Evolutionary conservation across 2,329 filamentous ascomycete genomes (phyloP), one percentile per base, ranked within the genome.

Genomic region (Pseudophaeomoniella oleicola): DNA sequence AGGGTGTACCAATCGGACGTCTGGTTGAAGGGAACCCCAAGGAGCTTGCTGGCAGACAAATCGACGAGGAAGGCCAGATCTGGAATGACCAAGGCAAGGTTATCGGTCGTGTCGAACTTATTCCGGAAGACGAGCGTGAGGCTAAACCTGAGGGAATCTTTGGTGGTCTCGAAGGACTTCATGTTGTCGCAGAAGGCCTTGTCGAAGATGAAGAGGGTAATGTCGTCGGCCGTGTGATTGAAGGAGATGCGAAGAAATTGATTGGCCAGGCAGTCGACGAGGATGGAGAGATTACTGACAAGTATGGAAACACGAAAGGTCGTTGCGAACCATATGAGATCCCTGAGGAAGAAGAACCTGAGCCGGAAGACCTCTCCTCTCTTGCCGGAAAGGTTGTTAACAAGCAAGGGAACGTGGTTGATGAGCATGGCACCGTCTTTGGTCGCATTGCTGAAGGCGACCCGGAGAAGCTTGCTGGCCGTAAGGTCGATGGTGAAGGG

Each of bases 221-320:
- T 43, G 67, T 81, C 16, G 81, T 90, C 34, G 84, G 84, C 15
- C 67, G 78, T 30, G 68, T 88, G 29, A 64, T 71, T 3, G 72
- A 75, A 33, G 84, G 83, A 2, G 80, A 92, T 37, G 55, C 69
- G 22, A 85, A 84, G 67, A 63, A 67, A 36, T 69, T 92, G 1
- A 72, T 78, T 27, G 84, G 84, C 12, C 78, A 82, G 33, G 50
- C 66, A 5, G 83, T 90, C 13, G 84, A 90, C 39, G 78, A 84
- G 42, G 83, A 92, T 44, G 84, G 84, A 27, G 83, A 90, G 39
- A 75, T 92, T 19, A 66, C 81, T 38, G 84, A 90, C 63, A 77
- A 75, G 54, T 86, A 84, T 50, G 75, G 71, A 39, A 73, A 71
- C 41, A 63, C 70, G 45, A 72, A 72, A 55, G 70, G 70, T 19